Conservation (phyloP, 2,329 filamentous ascomycete genomes). For the Colletotrichum sp. region DNA sequence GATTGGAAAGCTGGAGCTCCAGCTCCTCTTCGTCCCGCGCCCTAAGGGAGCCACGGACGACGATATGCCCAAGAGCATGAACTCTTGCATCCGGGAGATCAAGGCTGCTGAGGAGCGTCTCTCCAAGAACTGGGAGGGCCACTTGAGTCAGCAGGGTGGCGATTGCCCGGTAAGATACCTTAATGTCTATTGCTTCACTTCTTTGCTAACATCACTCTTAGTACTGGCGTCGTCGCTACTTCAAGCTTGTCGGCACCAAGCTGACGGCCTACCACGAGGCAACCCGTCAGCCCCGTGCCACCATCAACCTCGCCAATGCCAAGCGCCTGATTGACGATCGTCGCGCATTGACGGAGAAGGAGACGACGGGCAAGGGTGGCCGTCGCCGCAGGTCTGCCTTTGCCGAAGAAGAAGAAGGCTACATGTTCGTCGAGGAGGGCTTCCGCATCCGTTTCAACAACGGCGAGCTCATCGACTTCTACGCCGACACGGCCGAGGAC, state of each 20-base stretch:
- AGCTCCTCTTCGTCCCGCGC: conserved; percentile 92
- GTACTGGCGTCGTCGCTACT: conserved; percentile 98
- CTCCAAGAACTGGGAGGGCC: conserved; percentile 82
- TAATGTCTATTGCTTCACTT: conserved; percentile 1
- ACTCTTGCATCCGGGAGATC: conserved; percentile 91
- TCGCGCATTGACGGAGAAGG: conserved; percentile 80
- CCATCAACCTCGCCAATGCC: conserved; percentile 94
- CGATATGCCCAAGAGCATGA: conserved; percentile 99
- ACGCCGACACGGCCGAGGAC: conserved; percentile 84
- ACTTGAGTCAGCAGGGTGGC: conserved; percentile 93
- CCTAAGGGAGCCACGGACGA: conserved; percentile 87
- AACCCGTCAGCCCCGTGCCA: conserved; percentile 92
- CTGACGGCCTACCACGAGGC: conserved; percentile 96
- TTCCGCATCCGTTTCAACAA: conserved; percentile 99
- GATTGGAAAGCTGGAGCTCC: conserved; percentile 91
- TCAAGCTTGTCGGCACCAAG: conserved; percentile 89
- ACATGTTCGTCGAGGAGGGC: conserved; percentile 99
- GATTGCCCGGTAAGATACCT: conserved; percentile 85
- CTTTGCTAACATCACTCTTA: conserved; percentile 50
- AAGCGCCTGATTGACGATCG: conserved; percentile 94
- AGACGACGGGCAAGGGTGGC: conserved; percentile 77
- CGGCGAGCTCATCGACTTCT: conserved; percentile 98
- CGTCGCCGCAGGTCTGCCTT: conserved; percentile 92
- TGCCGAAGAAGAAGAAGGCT: conserved; percentile 97
- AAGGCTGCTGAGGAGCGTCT: conserved; percentile 85